phyloP scores from a whole-genome alignment of 2,329 filamentous ascomycete species.

The Akanthomyces muscarius region DNA sequence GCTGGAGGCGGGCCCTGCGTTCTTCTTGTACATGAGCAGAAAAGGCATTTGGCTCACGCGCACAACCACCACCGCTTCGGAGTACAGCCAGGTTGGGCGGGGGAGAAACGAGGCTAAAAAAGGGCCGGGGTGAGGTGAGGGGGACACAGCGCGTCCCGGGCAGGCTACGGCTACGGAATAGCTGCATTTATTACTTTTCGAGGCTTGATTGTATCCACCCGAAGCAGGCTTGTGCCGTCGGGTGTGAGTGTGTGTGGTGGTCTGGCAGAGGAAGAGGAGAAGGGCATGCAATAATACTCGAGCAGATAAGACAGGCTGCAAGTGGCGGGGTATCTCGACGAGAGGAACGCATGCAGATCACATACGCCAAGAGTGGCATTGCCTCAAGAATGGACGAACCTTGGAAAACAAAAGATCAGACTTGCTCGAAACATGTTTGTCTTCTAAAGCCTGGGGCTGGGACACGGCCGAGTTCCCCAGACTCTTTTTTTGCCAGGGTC shows the following conservation, averaged over 20 bases:
- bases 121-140: background rate
- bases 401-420: background rate
- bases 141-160: background rate
- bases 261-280: background rate
- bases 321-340: background rate
- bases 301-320: background rate
- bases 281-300: background rate
- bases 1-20: background rate
- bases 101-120: conserved; percentile 7
- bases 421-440: background rate
- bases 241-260: background rate
- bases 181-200: conserved; percentile 2
- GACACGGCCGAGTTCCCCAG: too few relatives aligned
- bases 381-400: too few relatives aligned
- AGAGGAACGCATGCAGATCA: background rate
- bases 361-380: too few relatives aligned
- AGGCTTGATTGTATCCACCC: background rate
- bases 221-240: background rate
- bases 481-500: too few relatives aligned
- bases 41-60: background rate
- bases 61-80: background rate
- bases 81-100: background rate
- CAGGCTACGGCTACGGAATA: background rate
- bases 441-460: background rate
- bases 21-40: conserved; percentile 4